Percentiles rank a stretch among this genome's conserved stretches.
Evolutionary conservation across 495 filamentous ascomycete genomes (phyloP).

Genomic region (Aspergillus olivimuriae): DNA sequence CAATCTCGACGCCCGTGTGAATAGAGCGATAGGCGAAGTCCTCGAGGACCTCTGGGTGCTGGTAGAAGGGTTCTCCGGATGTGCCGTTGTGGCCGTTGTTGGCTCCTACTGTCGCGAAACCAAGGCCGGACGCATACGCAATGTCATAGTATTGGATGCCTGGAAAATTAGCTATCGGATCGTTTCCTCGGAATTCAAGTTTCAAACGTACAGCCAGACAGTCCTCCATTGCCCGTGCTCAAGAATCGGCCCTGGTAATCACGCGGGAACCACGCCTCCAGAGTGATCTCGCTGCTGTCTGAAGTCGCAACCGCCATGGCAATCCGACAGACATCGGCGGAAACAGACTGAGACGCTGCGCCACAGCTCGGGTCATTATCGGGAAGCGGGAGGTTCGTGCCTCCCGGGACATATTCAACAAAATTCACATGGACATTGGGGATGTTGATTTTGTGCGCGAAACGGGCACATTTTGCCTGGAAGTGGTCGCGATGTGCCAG

Average conservation of each 20-base stretch:
- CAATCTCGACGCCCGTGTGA: constrained; percentile 47
- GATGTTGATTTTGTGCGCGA: constrained; percentile 27
- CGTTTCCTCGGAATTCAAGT: not conserved
- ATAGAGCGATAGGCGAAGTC: constrained; percentile 44
- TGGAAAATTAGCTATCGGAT: constrained; percentile 4
- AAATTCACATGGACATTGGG: constrained; percentile 34
- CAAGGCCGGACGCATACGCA: constrained; percentile 35
- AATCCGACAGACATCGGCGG: constrained; percentile 49
- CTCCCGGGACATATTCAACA: constrained; percentile 36
- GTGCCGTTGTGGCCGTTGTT: constrained; percentile 56
- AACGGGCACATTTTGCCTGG: constrained; percentile 23
- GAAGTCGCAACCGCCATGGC: constrained; percentile 51
- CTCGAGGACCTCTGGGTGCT: constrained; percentile 43
- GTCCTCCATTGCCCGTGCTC: constrained; percentile 51
- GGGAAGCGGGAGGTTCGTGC: constrained; percentile 42
- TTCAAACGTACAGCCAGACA: constrained; percentile 45
- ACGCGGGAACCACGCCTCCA: constrained; percentile 55
- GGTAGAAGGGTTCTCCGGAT: constrained; percentile 42
- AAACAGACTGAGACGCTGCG: constrained; percentile 33
- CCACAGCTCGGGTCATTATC: constrained; percentile 41
- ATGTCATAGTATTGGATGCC: constrained; percentile 44
- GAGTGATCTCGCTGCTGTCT: constrained; percentile 42
- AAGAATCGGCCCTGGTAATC: constrained; percentile 47
- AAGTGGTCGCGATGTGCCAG: constrained; percentile 24
- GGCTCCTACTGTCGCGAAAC: constrained; percentile 50